phyloP scores from a whole-genome alignment of 768 basidiomycete species.

The Lentinula raphanica region DNA sequence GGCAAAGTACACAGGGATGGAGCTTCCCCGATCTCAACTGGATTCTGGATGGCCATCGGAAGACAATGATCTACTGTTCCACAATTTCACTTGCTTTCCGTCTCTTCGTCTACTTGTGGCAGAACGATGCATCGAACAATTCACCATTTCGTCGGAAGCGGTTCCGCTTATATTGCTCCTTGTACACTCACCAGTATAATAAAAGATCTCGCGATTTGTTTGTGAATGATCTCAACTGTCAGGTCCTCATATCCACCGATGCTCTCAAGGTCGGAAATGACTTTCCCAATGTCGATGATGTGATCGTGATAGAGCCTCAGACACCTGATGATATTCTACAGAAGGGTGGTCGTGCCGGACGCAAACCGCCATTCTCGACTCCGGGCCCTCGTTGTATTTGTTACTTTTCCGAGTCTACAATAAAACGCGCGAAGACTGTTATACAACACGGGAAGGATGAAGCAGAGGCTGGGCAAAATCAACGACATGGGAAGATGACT shows the following conservation, averaged over 20 bases:
- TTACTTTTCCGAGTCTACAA: neutral
- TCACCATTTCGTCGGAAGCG: neutral
- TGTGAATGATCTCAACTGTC: conserved; percentile 4
- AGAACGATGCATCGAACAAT: neutral
- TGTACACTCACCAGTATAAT: conserved; percentile 3
- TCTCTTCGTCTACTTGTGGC: neutral
- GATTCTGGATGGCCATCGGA: conserved; percentile 4
- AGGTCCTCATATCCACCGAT: conserved; percentile 9
- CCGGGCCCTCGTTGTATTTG: neutral
- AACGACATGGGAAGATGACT: neutral
- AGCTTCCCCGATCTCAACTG: conserved; percentile 9
- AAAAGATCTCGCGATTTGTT: neutral
- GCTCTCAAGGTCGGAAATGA: conserved; percentile 12
- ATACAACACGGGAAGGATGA: neutral
- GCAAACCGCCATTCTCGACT: neutral
- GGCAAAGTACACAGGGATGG: conserved; percentile 2
- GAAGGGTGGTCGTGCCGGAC: conserved; percentile 5
- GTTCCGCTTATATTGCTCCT: conserved; percentile 6
- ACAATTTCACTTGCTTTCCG: conserved; percentile 7
- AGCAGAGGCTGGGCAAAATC: neutral
- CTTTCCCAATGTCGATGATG: conserved; percentile 8
- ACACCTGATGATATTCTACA: conserved; percentile 8
- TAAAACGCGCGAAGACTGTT: neutral
- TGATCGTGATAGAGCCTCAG: conserved; percentile 5
- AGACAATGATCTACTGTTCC: conserved; percentile 6